phyloP scores from a whole-genome alignment of 1,284 basidiomycete genomes.

The Coniferiporia sulphurascens region DNA sequence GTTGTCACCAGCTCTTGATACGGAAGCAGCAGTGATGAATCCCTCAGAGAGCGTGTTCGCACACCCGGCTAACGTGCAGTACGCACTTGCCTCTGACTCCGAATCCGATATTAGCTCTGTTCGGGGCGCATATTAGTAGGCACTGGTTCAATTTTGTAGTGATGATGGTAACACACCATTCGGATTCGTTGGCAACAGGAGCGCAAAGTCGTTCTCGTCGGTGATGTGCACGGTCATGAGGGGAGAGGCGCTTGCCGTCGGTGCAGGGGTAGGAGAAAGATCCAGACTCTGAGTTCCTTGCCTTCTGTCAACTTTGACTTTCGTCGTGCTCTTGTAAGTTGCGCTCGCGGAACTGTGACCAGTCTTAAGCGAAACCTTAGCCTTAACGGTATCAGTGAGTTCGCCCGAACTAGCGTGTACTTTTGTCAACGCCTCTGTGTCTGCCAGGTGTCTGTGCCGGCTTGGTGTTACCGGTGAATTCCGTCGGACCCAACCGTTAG shows the following conservation, averaged over 20 bases:
- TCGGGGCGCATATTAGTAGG: not conserved
- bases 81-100: constrained; percentile 37
- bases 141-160: not conserved
- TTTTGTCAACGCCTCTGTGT: not conserved
- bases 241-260: constrained; percentile 36
- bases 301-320: not conserved
- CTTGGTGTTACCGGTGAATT: not conserved
- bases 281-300: not conserved
- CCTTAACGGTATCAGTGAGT: not conserved
- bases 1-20: constrained; percentile 32
- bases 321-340: not conserved
- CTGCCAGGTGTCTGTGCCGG: not conserved
- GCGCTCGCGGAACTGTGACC: not conserved
- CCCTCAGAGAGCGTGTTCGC: constrained; percentile 31
- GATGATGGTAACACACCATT: constrained; percentile 30
- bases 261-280: constrained; percentile 37
- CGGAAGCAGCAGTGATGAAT: constrained; percentile 39
- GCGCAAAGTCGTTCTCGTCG: constrained; percentile 33
- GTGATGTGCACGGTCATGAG: constrained; percentile 39
- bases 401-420: not conserved
- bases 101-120: constrained; percentile 41
- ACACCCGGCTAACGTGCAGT: constrained; percentile 34
- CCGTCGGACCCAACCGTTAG: not conserved
- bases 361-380: not conserved
- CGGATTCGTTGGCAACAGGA: constrained; percentile 34